phyloP scores from a whole-genome alignment of 2,329 filamentous ascomycete species.

The Hypoxylon sp. region DNA sequence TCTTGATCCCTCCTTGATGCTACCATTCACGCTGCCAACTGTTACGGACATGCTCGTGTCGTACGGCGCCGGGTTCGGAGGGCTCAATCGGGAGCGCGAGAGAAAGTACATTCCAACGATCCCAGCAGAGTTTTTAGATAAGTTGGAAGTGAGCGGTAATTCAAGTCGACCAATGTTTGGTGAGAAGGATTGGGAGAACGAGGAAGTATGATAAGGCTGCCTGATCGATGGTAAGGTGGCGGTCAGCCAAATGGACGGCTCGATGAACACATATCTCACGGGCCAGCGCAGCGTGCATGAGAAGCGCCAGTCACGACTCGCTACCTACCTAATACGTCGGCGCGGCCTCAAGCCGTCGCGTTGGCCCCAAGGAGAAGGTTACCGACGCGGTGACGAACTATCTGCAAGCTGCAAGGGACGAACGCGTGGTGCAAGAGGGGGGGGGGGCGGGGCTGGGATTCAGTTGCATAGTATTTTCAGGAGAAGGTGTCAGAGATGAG shows the following conservation, averaged over 20 bases:
- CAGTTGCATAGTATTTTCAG: constrained; percentile 29
- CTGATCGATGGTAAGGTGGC: constrained; percentile 20
- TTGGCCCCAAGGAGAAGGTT: constrained; percentile 30
- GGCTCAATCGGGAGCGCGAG: constrained; percentile 88
- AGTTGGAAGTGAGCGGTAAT: constrained; percentile 71
- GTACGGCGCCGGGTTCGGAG: constrained; percentile 94
- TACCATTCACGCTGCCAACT: constrained; percentile 94
- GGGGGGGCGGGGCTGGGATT: constrained; percentile 22
- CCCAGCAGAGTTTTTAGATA: constrained; percentile 89
- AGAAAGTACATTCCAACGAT: constrained; percentile 96
- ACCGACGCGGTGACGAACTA: constrained; percentile 24
- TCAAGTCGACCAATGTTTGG: constrained; percentile 64
- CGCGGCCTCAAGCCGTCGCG: constrained; percentile 25
- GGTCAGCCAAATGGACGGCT: constrained; percentile 23
- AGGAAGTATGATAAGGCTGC: constrained; percentile 55
- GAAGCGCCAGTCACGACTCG: constrained; percentile 32
- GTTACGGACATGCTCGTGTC: constrained; percentile 97
- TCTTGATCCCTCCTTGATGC: constrained; percentile 87
- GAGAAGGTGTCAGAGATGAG: constrained; percentile 32
- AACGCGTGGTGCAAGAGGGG: constrained; percentile 35
- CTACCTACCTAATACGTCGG: constrained; percentile 29
- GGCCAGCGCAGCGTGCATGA: constrained; percentile 33
- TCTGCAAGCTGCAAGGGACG: constrained; percentile 41
- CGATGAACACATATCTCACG: constrained; percentile 15
- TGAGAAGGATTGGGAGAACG: constrained; percentile 73